phyloP scores from a whole-genome alignment of 768 basidiomycete species.

The Lentinula lateritia region DNA sequence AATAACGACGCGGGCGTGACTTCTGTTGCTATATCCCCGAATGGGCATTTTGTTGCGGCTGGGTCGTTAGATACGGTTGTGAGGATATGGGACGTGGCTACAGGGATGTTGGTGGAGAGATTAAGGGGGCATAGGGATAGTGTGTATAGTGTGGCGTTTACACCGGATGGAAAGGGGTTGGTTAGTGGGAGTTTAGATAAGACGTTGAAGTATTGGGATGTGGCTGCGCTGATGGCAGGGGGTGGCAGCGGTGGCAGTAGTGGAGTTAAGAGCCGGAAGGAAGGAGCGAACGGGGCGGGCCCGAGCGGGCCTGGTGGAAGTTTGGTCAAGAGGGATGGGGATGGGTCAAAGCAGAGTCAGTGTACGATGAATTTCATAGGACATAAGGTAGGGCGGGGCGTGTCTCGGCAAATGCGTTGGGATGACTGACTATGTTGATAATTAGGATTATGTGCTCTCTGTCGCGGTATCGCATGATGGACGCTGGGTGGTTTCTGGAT shows the following conservation, averaged over 20 bases:
- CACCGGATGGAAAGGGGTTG: constrained; percentile 84
- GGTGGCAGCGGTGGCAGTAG: constrained; percentile 21
- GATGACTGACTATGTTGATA: too few species aligned
- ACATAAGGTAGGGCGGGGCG: constrained; percentile 67
- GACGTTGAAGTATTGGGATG: constrained; percentile 85
- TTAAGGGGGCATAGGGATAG: constrained; percentile 77
- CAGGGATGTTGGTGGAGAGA: constrained; percentile 64
- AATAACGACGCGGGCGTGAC: constrained; percentile 63
- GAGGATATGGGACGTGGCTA: constrained; percentile 73
- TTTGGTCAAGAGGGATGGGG: constrained; percentile 80
- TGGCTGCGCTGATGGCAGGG: constrained; percentile 68
- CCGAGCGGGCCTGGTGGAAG: constrained; percentile 43
- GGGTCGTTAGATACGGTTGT: constrained; percentile 55
- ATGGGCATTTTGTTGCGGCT: constrained; percentile 56
- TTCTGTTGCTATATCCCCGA: constrained; percentile 73
- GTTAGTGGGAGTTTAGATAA: constrained; percentile 91
- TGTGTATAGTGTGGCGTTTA: constrained; percentile 89
- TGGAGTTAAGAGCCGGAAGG: constrained; percentile 42
- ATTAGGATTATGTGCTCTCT: constrained; percentile 25
- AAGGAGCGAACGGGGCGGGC: constrained; percentile 35
- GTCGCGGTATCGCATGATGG: constrained; percentile 78
- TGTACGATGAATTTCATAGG: constrained; percentile 86
- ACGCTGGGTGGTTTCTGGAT: constrained; percentile 90
- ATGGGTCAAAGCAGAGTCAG: constrained; percentile 22
- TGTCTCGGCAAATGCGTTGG: too few species aligned